Evolutionary conservation across 2,329 filamentous ascomycete genomes (phyloP).

Genomic region (Chaetomiaceae sp.): DNA sequence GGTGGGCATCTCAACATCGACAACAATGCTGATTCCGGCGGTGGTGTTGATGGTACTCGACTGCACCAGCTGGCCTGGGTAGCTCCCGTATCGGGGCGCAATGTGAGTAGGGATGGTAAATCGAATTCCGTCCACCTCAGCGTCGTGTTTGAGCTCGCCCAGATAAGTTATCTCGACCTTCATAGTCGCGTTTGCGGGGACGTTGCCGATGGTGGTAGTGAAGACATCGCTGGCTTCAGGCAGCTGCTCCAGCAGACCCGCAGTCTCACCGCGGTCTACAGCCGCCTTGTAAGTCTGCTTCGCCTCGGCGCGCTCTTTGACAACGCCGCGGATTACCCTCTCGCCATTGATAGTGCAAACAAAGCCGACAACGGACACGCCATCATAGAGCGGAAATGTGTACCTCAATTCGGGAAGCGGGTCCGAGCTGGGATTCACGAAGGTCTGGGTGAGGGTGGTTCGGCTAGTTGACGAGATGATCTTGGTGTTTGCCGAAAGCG

Average conservation of each 20-base stretch:
- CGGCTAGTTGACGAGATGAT: conserved; percentile 53
- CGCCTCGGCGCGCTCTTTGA: conserved; percentile 62
- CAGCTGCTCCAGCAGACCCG: conserved; percentile 62
- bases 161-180: conserved; percentile 62
- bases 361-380: conserved; percentile 65
- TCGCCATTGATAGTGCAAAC: conserved; percentile 58
- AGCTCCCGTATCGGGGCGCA: conserved; percentile 60
- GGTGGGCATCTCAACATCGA: conserved; percentile 56
- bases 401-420: conserved; percentile 56
- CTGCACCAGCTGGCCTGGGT: conserved; percentile 36
- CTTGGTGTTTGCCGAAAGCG: conserved; percentile 54
- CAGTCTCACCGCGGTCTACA: conserved; percentile 53
- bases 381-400: conserved; percentile 68
- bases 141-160: conserved; percentile 68
- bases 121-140: conserved; percentile 61
- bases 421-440: conserved; percentile 49
- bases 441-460: conserved; percentile 52
- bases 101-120: conserved; percentile 66
- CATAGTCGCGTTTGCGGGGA: conserved; percentile 54
- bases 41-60: conserved; percentile 22
- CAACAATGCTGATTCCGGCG: conserved; percentile 48
- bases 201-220: conserved; percentile 62
- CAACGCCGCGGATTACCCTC: conserved; percentile 58
- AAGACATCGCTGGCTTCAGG: conserved; percentile 61
- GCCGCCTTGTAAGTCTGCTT: conserved; percentile 57